A percentile compares a stretch with the other conserved stretches of the same genome.
Evolutionary conservation across 1,139 yeast genomes (phyloP).

Genomic region (Kodamaea sp.): DNA sequence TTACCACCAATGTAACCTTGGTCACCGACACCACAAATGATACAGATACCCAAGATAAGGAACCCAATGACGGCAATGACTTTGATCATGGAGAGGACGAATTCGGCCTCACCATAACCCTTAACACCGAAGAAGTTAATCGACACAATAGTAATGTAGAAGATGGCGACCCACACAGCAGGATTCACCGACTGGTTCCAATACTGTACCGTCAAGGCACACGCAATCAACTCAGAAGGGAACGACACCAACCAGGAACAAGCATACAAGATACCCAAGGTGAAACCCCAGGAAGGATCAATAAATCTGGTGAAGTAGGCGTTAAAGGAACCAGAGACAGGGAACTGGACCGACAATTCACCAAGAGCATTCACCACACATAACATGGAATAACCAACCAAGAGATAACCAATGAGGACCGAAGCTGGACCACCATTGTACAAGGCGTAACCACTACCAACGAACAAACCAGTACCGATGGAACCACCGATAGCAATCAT

Average conservation of each 20-base stretch:
- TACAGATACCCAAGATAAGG: constrained; percentile 24
- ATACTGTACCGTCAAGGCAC: constrained; percentile 31
- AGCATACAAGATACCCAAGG: constrained; percentile 38
- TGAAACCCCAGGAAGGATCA: constrained; percentile 33
- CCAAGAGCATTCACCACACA: constrained; percentile 31
- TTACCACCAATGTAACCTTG: constrained; percentile 24
- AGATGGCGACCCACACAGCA: constrained; percentile 49
- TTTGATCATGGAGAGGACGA: constrained; percentile 38
- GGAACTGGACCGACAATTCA: constrained; percentile 31
- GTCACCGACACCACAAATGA: constrained; percentile 32
- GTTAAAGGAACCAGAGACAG: constrained; percentile 32
- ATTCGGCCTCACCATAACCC: constrained; percentile 54
- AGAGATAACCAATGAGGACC: constrained; percentile 23
- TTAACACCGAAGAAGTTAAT: constrained; percentile 49
- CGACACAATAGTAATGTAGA: constrained; percentile 39
- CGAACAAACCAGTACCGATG: constrained; percentile 49
- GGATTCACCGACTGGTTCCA: constrained; percentile 25
- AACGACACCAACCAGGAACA: constrained; percentile 34
- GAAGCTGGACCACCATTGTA: constrained; percentile 66
- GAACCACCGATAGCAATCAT: constrained; percentile 33
- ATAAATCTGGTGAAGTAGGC: constrained; percentile 31
- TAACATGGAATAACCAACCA: constrained; percentile 27
- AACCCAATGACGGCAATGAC: constrained; percentile 26
- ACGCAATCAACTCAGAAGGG: constrained; percentile 36
- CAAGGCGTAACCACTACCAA: constrained; percentile 72